These are phyloP conservation scores for Blumeria graminis DNA, from an alignment of 2,329 filamentous ascomycete species.

Conservation along the genomic window DNA sequence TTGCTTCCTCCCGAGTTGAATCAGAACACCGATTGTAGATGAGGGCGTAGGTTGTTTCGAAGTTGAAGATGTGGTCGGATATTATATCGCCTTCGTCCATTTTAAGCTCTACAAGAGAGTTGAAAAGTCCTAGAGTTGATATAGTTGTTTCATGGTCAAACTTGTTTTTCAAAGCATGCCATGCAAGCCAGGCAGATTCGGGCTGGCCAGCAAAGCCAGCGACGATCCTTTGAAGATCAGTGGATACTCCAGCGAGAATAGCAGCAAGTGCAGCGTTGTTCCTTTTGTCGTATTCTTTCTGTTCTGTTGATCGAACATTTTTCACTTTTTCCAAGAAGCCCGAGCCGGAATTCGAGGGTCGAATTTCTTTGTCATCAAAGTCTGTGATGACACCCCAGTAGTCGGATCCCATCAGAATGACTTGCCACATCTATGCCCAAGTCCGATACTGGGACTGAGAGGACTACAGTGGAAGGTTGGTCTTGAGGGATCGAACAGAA, in stretches of 20 bases:
- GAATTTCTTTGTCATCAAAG: neutral
- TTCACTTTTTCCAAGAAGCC: neutral
- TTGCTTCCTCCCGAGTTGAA: neutral
- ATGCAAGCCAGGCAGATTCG: neutral
- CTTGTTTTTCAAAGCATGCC: neutral
- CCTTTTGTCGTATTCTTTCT: neutral
- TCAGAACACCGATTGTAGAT: neutral
- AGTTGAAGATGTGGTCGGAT: neutral
- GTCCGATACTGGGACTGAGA: neutral
- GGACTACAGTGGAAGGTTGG: neutral
- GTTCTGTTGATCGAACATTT: neutral
- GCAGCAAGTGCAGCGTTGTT: slow-evolving; percentile 1
- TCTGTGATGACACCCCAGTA: neutral
- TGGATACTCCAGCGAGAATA: neutral
- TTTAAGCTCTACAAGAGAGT: neutral
- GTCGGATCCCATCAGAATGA: neutral
- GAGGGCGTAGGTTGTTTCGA: neutral
- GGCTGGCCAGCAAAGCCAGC: neutral
- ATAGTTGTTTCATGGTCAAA: neutral
- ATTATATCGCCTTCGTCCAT: neutral
- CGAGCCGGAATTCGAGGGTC: neutral
- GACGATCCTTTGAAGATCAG: neutral
- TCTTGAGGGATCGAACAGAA: neutral
- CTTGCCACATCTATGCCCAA: neutral
- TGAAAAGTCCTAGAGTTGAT: slow-evolving; percentile 1